Conservation (phyloP, 257 asterid species). For the Echium plantagineum region DNA sequence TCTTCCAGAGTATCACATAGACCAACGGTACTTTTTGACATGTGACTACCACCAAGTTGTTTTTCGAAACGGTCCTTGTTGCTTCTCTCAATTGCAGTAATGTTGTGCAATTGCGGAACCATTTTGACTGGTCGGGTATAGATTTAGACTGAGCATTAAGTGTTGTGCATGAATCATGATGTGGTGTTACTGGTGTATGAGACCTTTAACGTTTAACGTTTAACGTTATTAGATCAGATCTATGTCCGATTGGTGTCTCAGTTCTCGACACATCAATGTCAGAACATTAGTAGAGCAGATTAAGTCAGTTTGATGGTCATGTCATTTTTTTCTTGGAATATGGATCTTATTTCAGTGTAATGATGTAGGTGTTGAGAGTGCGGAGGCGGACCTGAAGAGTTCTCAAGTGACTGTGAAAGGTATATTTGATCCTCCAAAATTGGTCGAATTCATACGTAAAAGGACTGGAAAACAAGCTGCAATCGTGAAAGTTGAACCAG, state of each 20-base stretch:
- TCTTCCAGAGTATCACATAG: neutral
- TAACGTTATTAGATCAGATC: no score
- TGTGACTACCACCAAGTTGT: neutral
- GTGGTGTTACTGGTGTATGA: neutral
- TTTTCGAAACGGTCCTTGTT: neutral
- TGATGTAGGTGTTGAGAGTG: constrained; percentile 66
- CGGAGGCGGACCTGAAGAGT: constrained; percentile 68
- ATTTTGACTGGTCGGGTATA: neutral
- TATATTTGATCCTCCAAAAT: constrained; percentile 39
- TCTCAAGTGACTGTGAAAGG: constrained; percentile 79
- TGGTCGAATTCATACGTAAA: constrained; percentile 47
- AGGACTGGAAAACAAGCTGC: constrained; percentile 60
- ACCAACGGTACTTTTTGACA: neutral
- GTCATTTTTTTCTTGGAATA: no score
- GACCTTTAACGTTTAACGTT: no score
- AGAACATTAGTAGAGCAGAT: neutral
- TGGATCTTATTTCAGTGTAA: neutral
- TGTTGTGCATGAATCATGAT: neutral
- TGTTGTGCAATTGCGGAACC: neutral
- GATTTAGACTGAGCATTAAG: neutral
- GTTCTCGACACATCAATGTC: no score
- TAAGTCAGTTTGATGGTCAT: neutral
- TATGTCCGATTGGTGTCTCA: no score
- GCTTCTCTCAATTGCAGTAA: neutral
- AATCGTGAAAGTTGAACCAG: constrained; percentile 51